A percentile compares a stretch with the other conserved stretches of the same genome.
Evolutionary conservation across 345 rosid genomes (phyloP).

Genomic region (Ceriops zippeliana): DNA sequence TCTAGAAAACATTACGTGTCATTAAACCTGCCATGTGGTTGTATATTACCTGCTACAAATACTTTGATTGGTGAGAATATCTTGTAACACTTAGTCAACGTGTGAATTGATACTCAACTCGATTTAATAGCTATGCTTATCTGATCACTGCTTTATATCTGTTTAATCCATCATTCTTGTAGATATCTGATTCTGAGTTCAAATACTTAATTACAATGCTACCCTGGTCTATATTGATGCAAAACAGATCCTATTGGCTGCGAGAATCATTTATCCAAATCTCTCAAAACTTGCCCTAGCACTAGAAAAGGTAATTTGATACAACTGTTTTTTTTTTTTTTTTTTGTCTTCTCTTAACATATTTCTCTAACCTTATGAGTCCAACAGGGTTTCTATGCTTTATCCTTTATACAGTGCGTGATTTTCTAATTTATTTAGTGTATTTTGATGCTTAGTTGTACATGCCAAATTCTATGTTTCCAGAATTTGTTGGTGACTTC

Average conservation of each 20-base stretch:
- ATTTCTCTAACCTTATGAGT: neutral
- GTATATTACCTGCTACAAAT: neutral
- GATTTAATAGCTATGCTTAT: neutral
- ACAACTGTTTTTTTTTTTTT: neutral
- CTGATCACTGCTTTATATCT: neutral
- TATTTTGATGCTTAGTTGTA: neutral
- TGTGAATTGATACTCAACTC: neutral
- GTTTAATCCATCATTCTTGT: neutral
- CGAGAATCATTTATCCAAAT: slow-evolving; percentile 72
- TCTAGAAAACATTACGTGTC: neutral
- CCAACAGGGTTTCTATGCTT: neutral
- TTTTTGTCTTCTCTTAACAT: too few relatives aligned
- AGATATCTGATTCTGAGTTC: neutral
- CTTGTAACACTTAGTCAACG: neutral
- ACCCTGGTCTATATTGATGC: neutral
- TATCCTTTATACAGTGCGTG: neutral
- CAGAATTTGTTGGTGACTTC: slow-evolving; percentile 88
- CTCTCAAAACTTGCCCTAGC: slow-evolving; percentile 93
- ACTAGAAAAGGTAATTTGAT: slow-evolving; percentile 65
- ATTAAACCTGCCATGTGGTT: neutral
- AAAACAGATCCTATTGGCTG: slow-evolving; percentile 69
- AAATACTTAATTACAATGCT: neutral
- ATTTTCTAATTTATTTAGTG: too few relatives aligned
- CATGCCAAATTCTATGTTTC: neutral
- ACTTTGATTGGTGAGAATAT: neutral